Evolutionary conservation across 352 stramenopile species (phyloP), one percentile per base, ranked within the genome.

Genomic region (Pythium phragmiticola): DNA sequence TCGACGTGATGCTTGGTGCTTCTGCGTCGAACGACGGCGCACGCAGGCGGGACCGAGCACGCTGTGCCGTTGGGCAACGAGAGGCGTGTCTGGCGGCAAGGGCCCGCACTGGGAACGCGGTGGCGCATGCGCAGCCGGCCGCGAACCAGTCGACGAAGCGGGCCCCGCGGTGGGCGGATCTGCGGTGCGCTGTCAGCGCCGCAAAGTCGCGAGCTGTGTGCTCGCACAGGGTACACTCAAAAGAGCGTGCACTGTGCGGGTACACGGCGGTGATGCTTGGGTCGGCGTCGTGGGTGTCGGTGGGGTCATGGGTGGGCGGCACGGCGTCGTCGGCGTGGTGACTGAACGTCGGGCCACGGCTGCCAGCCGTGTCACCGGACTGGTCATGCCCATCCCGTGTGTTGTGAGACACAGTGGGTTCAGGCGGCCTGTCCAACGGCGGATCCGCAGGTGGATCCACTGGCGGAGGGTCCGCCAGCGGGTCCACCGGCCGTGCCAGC

Each of bases 131-230:
- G 17, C 64, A 71, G 14, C 57, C 69, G 14, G 55, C 37, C 56
- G 58, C 53, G 42, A 75, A 68, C 43, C 33, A 14, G 61, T 68
- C 55, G n/a, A 60, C 41, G 37, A 75, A 66, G 55, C 16, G 21
- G 0, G 19, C 52, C 39, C 48, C 42, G n/a, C 54, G 57, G 33
- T 68, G 54, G 12, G 39, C 28, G 16, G 59, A 60, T n/a, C 43
- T 37, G 0, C 68, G 39, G 28, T 70, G 68, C 0, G 41, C 48
- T 56, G 49, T 26, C 13, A 56, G 49, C 7, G 49, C 26, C 7
- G 49, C 49, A 37, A 56, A 56, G 19, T 56, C 49, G 19, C 28
- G 49, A 19, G 63, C 63, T 26, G 52, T 63, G 58, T 67, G 54
- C 53, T 26, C 55, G 48, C 62, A 68, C 53, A 63, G 23, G 46